Conservation (phyloP, 1,284 basidiomycete genomes). For the Neonothopanus nambi region DNA sequence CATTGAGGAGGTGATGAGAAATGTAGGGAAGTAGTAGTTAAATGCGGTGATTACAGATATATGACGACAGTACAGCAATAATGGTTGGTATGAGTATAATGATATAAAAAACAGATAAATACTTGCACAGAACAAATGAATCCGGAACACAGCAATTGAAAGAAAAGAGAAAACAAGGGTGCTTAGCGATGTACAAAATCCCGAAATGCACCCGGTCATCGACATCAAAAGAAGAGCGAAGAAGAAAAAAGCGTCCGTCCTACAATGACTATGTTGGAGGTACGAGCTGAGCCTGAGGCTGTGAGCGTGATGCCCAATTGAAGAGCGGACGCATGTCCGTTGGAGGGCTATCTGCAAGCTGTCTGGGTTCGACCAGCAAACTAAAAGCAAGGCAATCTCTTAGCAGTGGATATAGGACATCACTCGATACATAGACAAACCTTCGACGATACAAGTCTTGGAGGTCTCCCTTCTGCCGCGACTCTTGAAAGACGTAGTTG, state of each 20-base stretch:
- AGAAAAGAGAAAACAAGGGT: not conserved
- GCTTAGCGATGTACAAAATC: not conserved
- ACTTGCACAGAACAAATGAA: constrained; percentile 3
- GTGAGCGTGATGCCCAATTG: constrained; percentile 67
- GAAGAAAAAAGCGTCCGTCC: constrained; percentile 4
- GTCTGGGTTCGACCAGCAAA: constrained; percentile 77
- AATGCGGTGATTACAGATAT: constrained; percentile 8
- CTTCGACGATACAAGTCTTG: constrained; percentile 81
- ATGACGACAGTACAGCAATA: constrained; percentile 15
- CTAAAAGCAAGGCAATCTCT: constrained; percentile 36
- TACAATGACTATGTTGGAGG: constrained; percentile 18
- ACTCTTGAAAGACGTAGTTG: constrained; percentile 67
- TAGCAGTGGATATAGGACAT: constrained; percentile 11
- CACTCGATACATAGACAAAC: constrained; percentile 34
- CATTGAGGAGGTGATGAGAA: no score
- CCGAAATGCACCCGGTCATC: not conserved
- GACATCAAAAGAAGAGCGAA: not conserved
- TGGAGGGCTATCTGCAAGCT: constrained; percentile 68
- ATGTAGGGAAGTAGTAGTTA: no score
- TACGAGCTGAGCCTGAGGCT: constrained; percentile 29
- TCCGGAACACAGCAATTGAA: not conserved
- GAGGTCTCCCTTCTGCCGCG: constrained; percentile 71
- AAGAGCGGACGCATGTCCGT: constrained; percentile 74
- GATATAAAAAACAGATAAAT: constrained; percentile 1
- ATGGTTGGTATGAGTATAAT: not conserved